Conservation (phyloP, 140 eudicot genomes). For the Erigeron philadelphicus region DNA sequence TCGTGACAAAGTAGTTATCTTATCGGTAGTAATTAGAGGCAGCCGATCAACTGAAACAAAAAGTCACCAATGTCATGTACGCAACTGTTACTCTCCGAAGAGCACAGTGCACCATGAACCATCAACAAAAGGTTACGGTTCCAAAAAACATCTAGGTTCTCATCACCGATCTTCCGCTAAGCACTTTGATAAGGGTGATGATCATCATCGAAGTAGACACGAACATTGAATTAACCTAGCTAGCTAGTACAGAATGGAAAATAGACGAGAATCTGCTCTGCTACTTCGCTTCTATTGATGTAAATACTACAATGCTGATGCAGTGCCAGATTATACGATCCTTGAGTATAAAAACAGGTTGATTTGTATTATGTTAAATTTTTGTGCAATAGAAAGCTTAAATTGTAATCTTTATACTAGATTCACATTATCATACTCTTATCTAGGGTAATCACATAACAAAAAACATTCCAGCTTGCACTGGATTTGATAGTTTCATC, state of each 20-base stretch:
- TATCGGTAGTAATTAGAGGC: constrained; percentile 56
- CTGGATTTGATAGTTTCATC: not conserved
- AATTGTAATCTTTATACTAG: constrained; percentile 16
- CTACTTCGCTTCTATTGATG: constrained; percentile 21
- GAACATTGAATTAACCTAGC: constrained; percentile 21
- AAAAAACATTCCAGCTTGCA: constrained; percentile 7
- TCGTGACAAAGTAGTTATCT: constrained; percentile 58
- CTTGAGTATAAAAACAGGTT: constrained; percentile 20
- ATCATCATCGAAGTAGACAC: constrained; percentile 36
- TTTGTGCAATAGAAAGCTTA: constrained; percentile 34
- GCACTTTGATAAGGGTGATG: constrained; percentile 38
- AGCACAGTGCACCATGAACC: constrained; percentile 29
- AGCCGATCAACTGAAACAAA: constrained; percentile 51
- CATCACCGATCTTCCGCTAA: constrained; percentile 40
- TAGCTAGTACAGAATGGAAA: constrained; percentile 24
- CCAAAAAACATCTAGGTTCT: constrained; percentile 36
- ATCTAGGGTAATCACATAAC: constrained; percentile 18
- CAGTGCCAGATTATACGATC: constrained; percentile 28
- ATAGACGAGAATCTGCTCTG: constrained; percentile 24
- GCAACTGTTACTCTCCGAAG: constrained; percentile 48
- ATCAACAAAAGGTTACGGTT: constrained; percentile 29
- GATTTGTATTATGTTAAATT: constrained; percentile 23
- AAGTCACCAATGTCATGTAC: constrained; percentile 55
- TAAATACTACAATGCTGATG: constrained; percentile 26
- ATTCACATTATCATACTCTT: constrained; percentile 15